These are phyloP conservation scores for Deinandra increscens DNA, from an alignment of 129 eudicot genomes.

Conservation along the genomic window DNA sequence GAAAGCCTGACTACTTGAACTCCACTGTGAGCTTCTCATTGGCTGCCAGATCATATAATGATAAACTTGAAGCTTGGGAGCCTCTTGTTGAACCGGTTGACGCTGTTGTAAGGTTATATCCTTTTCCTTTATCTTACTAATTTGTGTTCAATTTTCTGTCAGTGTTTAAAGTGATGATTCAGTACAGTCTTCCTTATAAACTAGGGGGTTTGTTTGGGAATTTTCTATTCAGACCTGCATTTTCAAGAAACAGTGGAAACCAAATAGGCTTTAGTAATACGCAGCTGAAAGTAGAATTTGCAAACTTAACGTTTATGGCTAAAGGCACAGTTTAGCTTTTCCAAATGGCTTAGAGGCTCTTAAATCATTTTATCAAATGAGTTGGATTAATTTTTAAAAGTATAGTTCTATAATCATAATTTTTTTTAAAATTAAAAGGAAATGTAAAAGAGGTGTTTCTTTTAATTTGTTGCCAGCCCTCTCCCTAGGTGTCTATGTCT, in stretches of 20 bases:
- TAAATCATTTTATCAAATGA: not conserved
- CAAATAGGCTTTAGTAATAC: not conserved
- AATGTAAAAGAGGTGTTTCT: not conserved
- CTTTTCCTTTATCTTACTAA: not conserved
- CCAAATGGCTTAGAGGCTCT: not conserved
- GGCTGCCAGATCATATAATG: constrained; percentile 88
- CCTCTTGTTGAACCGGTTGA: constrained; percentile 96
- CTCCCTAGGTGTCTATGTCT: too few species aligned
- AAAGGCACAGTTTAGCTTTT: not conserved
- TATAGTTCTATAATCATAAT: not conserved
- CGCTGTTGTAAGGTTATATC: constrained; percentile 71
- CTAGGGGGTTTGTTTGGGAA: constrained; percentile 1
- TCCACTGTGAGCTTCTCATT: constrained; percentile 83
- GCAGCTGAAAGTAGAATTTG: not conserved
- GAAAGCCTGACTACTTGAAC: constrained; percentile 65
- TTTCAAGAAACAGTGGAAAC: not conserved
- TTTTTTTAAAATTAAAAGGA: not conserved
- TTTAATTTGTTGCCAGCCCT: too few species aligned
- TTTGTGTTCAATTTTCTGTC: not conserved
- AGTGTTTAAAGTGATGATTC: not conserved
- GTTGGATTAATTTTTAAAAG: not conserved
- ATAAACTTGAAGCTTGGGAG: constrained; percentile 96
- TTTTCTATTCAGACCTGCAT: not conserved
- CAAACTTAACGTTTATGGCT: not conserved
- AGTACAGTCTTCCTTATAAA: not conserved